These are phyloP conservation scores for Pseudogymnoascus sp. DNA, from an alignment of 2,329 filamentous ascomycete species.

Conservation along the genomic window DNA sequence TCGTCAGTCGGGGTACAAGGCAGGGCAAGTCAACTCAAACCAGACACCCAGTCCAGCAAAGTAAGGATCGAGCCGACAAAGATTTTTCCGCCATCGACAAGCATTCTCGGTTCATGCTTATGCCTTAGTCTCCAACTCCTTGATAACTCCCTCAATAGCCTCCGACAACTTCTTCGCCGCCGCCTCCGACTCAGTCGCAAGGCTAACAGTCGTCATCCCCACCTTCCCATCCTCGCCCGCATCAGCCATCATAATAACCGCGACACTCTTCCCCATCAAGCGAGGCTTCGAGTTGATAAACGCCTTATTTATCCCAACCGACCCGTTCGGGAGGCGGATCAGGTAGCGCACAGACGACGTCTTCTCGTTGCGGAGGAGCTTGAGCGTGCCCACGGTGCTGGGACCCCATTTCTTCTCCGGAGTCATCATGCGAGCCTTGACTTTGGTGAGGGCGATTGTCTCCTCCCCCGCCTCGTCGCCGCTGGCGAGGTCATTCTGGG, in stretches of 20 bases:
- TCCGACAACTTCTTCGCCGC: constrained; percentile 41
- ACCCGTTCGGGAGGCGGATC: constrained; percentile 63
- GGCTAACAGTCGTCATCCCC: constrained; percentile 61
- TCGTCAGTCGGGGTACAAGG: neutral
- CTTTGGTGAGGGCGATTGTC: constrained; percentile 50
- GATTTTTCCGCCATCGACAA: neutral
- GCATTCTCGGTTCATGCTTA: neutral
- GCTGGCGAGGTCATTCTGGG: constrained; percentile 50
- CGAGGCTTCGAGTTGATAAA: constrained; percentile 56
- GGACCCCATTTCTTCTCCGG: constrained; percentile 8
- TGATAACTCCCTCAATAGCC: constrained; percentile 29
- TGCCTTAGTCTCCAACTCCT: neutral
- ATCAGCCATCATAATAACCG: constrained; percentile 48
- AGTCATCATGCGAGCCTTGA: constrained; percentile 39
- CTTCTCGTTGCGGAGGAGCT: constrained; percentile 28
- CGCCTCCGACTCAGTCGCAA: constrained; percentile 36
- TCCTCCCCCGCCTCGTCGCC: constrained; percentile 63
- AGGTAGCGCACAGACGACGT: constrained; percentile 39
- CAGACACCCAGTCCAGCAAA: neutral
- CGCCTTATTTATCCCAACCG: constrained; percentile 66
- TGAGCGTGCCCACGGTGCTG: neutral
- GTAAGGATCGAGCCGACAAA: neutral
- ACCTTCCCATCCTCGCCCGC: constrained; percentile 54
- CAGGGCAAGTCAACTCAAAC: neutral
- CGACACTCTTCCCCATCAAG: constrained; percentile 51